These are phyloP conservation scores for Litchi chinensis DNA, from an alignment of 345 rosid species.

Conservation along the genomic window DNA sequence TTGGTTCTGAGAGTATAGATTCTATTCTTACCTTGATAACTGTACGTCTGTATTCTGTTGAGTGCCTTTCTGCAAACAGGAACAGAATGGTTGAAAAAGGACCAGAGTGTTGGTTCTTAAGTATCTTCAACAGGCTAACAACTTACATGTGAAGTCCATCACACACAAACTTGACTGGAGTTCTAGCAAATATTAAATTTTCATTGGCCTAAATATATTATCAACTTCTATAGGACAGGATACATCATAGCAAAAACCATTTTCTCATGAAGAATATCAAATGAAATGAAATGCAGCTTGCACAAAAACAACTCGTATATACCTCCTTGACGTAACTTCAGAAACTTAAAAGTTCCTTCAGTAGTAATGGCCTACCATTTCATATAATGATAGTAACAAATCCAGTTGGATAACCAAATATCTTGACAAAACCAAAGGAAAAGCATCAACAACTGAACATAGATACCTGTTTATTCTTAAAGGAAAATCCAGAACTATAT, in stretches of 20 bases:
- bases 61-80: no score
- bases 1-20: no score
- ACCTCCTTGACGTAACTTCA: neutral
- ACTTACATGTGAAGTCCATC: no score
- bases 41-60: no score
- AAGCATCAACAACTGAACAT: conserved; percentile 19
- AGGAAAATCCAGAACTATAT: neutral
- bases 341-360: neutral
- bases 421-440: conserved; percentile 42
- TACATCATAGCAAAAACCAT: no score
- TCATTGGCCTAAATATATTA: no score
- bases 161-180: neutral
- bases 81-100: no score
- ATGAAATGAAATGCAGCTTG: neutral
- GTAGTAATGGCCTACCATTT: conserved; percentile 52
- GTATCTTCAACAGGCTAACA: no score
- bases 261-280: neutral
- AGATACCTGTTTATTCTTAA: conserved; percentile 4
- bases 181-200: neutral
- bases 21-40: no score
- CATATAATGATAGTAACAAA: conserved; percentile 88
- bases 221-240: no score
- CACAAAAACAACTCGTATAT: neutral
- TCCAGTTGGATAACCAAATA: conserved; percentile 99
- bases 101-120: no score